A percentile compares a stretch with the other conserved stretches of the same genome.
phyloP scores from a whole-genome alignment of 2,329 filamentous ascomycete species.

The Exserohilum rostratum region DNA sequence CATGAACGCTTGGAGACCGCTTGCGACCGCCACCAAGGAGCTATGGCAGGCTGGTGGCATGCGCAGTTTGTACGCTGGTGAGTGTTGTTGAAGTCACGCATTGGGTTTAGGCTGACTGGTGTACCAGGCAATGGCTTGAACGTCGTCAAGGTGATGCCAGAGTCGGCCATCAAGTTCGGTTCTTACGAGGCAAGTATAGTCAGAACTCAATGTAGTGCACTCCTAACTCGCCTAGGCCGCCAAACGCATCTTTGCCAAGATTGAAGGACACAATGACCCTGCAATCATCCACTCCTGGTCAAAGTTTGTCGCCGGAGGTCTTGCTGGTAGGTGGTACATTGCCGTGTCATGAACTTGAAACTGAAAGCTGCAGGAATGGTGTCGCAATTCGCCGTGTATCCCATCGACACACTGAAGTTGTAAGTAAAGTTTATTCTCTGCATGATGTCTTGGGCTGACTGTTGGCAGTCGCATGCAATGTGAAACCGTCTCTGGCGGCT shows the following conservation, averaged over 20 bases:
- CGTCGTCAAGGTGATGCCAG: conserved; percentile 97
- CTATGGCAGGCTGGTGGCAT: conserved; percentile 86
- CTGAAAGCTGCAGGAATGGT: conserved; percentile 68
- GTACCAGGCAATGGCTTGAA: conserved; percentile 87
- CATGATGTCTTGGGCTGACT: conserved; percentile 13
- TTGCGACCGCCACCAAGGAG: conserved; percentile 74
- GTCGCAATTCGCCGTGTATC: conserved; percentile 95
- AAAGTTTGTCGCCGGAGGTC: conserved; percentile 87
- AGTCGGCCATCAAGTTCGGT: conserved; percentile 97
- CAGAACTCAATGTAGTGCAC: background rate
- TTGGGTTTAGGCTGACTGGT: conserved; percentile 22
- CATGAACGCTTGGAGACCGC: conserved; percentile 69
- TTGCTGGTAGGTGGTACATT: conserved; percentile 63
- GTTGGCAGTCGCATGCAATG: conserved; percentile 78
- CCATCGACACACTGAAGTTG: conserved; percentile 83
- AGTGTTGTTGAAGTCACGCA: conserved; percentile 34
- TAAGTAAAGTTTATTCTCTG: conserved; percentile 45
- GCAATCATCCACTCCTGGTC: conserved; percentile 79
- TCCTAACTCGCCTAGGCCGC: conserved; percentile 63
- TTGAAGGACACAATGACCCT: conserved; percentile 88
- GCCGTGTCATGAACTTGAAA: background rate
- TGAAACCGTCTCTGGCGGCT: conserved; percentile 84
- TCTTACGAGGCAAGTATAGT: conserved; percentile 74
- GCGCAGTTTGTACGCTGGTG: conserved; percentile 90
- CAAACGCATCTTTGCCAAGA: conserved; percentile 80